Conservation (phyloP, 2,329 filamentous ascomycete genomes). For the Colletotrichum sp. region DNA sequence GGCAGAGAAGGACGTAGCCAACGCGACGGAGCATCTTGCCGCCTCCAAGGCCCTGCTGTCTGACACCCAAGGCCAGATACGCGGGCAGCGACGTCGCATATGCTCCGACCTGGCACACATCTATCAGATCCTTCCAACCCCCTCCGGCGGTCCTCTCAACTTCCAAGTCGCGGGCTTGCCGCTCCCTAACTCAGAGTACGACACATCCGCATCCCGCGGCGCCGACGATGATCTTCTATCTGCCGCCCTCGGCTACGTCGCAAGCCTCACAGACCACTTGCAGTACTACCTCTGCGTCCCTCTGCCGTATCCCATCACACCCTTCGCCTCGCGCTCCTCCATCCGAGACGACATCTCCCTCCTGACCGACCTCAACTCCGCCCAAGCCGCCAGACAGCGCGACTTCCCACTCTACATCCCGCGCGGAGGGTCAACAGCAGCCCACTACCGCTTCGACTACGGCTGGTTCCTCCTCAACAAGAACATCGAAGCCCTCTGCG, state of each 20-base stretch:
- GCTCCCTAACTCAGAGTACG: constrained; percentile 82
- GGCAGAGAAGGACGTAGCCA: constrained; percentile 65
- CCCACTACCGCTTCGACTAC: constrained; percentile 93
- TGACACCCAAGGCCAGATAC: constrained; percentile 69
- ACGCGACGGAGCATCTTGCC: constrained; percentile 64
- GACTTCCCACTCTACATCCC: constrained; percentile 82
- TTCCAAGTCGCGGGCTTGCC: constrained; percentile 84
- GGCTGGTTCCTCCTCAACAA: constrained; percentile 97
- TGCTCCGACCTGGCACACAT: constrained; percentile 82
- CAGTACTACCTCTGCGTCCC: constrained; percentile 83
- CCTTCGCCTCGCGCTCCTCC: constrained; percentile 75
- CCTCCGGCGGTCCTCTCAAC: constrained; percentile 65
- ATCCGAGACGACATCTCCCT: constrained; percentile 78
- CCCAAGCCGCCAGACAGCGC: constrained; percentile 50
- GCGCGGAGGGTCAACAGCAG: constrained; percentile 63
- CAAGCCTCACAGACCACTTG: constrained; percentile 75
- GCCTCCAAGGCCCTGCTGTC: constrained; percentile 61
- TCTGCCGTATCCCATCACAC: constrained; percentile 79
- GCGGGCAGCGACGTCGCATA: constrained; percentile 86
- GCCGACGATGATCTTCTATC: constrained; percentile 73
- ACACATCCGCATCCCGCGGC: constrained; percentile 46
- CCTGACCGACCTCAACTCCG: constrained; percentile 40
- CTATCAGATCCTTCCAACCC: constrained; percentile 76
- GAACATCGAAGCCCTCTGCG: constrained; percentile 77
- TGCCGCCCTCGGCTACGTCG: constrained; percentile 81